These are phyloP conservation scores for Candida endomychidarum DNA, from an alignment of 805 yeast genomes.

Conservation along the genomic window DNA sequence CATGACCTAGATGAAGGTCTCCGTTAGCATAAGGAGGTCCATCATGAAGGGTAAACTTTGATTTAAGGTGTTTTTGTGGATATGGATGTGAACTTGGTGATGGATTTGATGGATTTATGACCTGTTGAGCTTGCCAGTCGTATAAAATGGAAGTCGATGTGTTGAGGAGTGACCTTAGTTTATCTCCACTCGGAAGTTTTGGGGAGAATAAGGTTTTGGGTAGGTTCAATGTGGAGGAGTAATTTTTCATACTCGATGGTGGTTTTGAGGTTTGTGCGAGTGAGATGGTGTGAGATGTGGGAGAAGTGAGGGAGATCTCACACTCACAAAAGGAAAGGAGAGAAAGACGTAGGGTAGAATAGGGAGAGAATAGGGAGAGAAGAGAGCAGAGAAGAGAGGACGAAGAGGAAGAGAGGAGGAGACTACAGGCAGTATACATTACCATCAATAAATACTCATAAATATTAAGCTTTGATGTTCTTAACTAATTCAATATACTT, in stretches of 20 bases:
- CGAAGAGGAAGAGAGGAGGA: too few relatives aligned
- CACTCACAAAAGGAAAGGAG: too few relatives aligned
- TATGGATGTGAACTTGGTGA: not conserved
- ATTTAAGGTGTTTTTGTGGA: not conserved
- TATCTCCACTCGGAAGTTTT: conserved; percentile 50
- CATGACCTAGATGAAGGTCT: conserved; percentile 87
- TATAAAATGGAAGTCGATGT: conserved; percentile 62
- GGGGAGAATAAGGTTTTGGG: conserved; percentile 63
- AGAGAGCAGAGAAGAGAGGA: too few relatives aligned
- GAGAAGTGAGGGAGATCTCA: too few relatives aligned
- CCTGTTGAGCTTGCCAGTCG: conserved; percentile 47
- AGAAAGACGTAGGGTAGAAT: too few relatives aligned
- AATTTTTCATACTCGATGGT: conserved; percentile 19
- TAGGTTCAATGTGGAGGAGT: conserved; percentile 54
- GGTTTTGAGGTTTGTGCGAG: not conserved
- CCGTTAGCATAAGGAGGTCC: conserved; percentile 99
- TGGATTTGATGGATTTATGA: conserved; percentile 18
- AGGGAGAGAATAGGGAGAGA: too few relatives aligned
- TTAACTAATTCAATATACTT: conserved; percentile 83
- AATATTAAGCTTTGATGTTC: conserved; percentile 25
- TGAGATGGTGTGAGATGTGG: conserved; percentile 3
- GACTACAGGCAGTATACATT: conserved; percentile 6
- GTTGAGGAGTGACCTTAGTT: conserved; percentile 41
- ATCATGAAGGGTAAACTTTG: conserved; percentile 74
- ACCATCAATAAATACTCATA: conserved; percentile 11